phyloP scores from a whole-genome alignment of 352 stramenopile genomes.

The Globisporangium nunn region DNA sequence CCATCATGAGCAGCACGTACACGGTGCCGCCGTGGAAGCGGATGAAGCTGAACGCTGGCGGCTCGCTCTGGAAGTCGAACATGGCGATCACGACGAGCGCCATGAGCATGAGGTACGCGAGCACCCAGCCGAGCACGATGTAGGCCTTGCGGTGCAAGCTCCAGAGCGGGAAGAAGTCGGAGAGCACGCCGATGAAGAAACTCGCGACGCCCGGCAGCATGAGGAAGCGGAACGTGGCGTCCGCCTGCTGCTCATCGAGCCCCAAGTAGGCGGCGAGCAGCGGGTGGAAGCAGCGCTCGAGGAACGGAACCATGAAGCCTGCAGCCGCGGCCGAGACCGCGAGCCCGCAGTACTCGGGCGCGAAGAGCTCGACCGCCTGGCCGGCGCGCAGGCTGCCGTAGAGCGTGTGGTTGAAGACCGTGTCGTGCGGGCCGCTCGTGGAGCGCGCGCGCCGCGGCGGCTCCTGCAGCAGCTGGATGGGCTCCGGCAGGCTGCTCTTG shows the following conservation, averaged over 20 bases:
- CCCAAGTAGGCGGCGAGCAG: constrained; percentile 53
- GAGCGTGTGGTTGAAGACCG: constrained; percentile 67
- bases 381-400: constrained; percentile 62
- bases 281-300: constrained; percentile 53
- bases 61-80: constrained; percentile 34
- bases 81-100: constrained; percentile 53
- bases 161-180: constrained; percentile 74
- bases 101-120: constrained; percentile 66
- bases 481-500: constrained; percentile 52
- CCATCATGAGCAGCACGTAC: constrained; percentile 73
- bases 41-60: constrained; percentile 31
- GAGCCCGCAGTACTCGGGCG: constrained; percentile 50
- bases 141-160: constrained; percentile 73
- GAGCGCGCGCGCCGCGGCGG: constrained; percentile 29
- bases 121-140: constrained; percentile 66
- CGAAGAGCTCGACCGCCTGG: constrained; percentile 48
- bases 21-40: constrained; percentile 51
- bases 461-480: constrained; percentile 62
- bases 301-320: constrained; percentile 65
- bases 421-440: constrained; percentile 31
- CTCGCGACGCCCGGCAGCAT: constrained; percentile 48
- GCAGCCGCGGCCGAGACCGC: constrained; percentile 43
- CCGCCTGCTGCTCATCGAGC: constrained; percentile 35
- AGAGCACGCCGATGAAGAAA: constrained; percentile 74
- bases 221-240: constrained; percentile 45